Conservation (phyloP, 257 asterid species). For the Buddleja alternifolia region DNA sequence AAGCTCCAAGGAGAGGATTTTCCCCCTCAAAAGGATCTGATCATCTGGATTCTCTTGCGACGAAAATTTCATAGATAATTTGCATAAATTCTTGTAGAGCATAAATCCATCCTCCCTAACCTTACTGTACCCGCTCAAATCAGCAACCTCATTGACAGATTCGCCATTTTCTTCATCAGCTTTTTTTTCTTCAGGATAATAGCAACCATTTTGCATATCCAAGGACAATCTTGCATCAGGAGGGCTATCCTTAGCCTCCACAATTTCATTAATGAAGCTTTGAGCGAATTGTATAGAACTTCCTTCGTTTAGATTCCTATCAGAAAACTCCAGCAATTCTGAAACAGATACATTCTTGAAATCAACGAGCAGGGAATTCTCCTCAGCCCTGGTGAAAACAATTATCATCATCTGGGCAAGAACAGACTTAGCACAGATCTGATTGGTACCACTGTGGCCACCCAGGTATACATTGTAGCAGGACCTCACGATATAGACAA, state of each 20-base stretch:
- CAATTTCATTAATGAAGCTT: slow-evolving; percentile 73
- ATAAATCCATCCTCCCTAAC: slow-evolving; percentile 90
- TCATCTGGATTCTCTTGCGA: slow-evolving; percentile 88
- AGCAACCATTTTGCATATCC: slow-evolving; percentile 45
- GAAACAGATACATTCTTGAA: slow-evolving; percentile 70
- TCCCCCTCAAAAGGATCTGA: slow-evolving; percentile 93
- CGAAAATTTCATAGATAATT: slow-evolving; percentile 93
- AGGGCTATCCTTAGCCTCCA: slow-evolving; percentile 71
- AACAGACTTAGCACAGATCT: slow-evolving; percentile 96
- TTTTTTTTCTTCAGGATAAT: slow-evolving; percentile 25
- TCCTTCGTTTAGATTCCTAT: slow-evolving; percentile 91
- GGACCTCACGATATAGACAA: slow-evolving; percentile 83
- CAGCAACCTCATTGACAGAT: slow-evolving; percentile 44
- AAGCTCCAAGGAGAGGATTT: slow-evolving; percentile 91
- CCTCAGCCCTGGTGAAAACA: slow-evolving; percentile 83
- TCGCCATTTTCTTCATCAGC: slow-evolving; percentile 40
- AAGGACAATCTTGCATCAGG: slow-evolving; percentile 37
- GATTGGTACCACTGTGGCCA: slow-evolving; percentile 93
- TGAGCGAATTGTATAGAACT: slow-evolving; percentile 84
- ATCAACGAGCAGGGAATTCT: slow-evolving; percentile 57
- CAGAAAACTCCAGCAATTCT: slow-evolving; percentile 86
- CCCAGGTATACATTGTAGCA: slow-evolving; percentile 95
- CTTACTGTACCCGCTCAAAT: slow-evolving; percentile 60
- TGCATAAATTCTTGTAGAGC: slow-evolving; percentile 93
- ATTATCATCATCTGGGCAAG: slow-evolving; percentile 96